These are phyloP conservation scores for Xylogone sp. DNA, from an alignment of 2,329 filamentous ascomycete genomes.

Conservation along the genomic window DNA sequence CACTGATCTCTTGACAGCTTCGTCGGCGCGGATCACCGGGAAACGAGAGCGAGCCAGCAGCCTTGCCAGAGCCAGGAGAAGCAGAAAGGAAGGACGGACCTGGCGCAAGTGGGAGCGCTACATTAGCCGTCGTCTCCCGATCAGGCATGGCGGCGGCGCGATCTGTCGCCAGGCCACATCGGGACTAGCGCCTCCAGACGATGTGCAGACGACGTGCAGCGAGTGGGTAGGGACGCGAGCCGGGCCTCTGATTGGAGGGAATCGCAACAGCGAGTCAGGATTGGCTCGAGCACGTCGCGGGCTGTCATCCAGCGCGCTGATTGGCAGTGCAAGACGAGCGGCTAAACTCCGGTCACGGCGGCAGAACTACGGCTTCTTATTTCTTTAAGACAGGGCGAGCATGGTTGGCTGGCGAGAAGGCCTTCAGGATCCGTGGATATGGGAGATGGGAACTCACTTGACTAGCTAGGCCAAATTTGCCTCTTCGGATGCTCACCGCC, in stretches of 20 bases:
- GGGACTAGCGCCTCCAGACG: background rate
- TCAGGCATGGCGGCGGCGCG: background rate
- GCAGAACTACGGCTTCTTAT: too few species aligned
- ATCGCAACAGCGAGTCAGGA: background rate
- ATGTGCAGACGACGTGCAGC: background rate
- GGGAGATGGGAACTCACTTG: too few species aligned
- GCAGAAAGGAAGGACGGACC: background rate
- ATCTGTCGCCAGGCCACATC: background rate
- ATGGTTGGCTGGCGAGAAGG: too few species aligned
- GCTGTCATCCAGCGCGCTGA: too few species aligned
- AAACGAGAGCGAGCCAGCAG: background rate
- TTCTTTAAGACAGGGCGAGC: too few species aligned
- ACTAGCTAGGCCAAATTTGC: too few species aligned
- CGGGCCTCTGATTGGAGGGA: background rate
- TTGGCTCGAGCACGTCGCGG: background rate
- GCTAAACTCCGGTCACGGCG: too few species aligned
- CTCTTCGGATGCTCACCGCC: too few species aligned
- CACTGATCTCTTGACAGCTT: background rate
- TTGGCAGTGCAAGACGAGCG: too few species aligned
- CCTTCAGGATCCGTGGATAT: too few species aligned
- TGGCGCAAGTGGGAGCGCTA: too few species aligned
- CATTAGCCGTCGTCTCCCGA: background rate
- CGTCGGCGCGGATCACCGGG: background rate
- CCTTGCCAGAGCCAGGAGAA: background rate
- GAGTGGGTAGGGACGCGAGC: background rate